A percentile compares a stretch with the other conserved stretches of the same genome.
Evolutionary conservation across 352 stramenopile species (phyloP).

Genomic region (Peronospora farinosa): DNA sequence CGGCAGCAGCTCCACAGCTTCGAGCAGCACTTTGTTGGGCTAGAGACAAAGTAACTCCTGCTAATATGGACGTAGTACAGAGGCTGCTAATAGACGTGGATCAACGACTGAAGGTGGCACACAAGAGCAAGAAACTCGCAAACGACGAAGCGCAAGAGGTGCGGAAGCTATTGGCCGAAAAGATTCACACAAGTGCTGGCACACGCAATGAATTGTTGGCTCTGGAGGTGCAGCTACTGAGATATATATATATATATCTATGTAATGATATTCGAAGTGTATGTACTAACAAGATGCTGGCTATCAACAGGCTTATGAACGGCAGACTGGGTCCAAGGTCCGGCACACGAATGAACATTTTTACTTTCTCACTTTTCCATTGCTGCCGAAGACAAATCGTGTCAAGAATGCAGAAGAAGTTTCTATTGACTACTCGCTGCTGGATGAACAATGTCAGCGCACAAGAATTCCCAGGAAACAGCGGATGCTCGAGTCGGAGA

Average conservation of each 20-base stretch:
- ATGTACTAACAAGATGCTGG: background rate
- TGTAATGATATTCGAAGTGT: background rate
- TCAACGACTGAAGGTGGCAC: slow-evolving; percentile 35
- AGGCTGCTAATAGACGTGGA: slow-evolving; percentile 39
- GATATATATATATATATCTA: too few species aligned
- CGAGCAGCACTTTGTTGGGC: slow-evolving; percentile 48
- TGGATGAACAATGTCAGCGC: slow-evolving; percentile 25
- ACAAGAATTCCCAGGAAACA: slow-evolving; percentile 8
- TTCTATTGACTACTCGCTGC: slow-evolving; percentile 20
- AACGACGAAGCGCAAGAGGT: slow-evolving; percentile 35
- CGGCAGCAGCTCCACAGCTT: slow-evolving; percentile 32
- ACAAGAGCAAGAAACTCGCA: slow-evolving; percentile 35
- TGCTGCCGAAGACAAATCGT: slow-evolving; percentile 1
- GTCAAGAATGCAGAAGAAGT: background rate
- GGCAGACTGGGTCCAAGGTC: slow-evolving; percentile 47
- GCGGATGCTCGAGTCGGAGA: background rate
- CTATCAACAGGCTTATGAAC: slow-evolving; percentile 42
- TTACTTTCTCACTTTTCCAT: slow-evolving; percentile 61
- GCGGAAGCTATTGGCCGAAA: slow-evolving; percentile 41
- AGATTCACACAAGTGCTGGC: slow-evolving; percentile 60
- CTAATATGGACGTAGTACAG: slow-evolving; percentile 28
- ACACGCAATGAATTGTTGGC: slow-evolving; percentile 62
- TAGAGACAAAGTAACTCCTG: slow-evolving; percentile 19
- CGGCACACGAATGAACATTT: slow-evolving; percentile 62
- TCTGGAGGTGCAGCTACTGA: slow-evolving; percentile 30